Evolutionary conservation across 2,329 filamentous ascomycete genomes (phyloP), one percentile per base, ranked within the genome.

Genomic region (Alternaria ethzedia): DNA sequence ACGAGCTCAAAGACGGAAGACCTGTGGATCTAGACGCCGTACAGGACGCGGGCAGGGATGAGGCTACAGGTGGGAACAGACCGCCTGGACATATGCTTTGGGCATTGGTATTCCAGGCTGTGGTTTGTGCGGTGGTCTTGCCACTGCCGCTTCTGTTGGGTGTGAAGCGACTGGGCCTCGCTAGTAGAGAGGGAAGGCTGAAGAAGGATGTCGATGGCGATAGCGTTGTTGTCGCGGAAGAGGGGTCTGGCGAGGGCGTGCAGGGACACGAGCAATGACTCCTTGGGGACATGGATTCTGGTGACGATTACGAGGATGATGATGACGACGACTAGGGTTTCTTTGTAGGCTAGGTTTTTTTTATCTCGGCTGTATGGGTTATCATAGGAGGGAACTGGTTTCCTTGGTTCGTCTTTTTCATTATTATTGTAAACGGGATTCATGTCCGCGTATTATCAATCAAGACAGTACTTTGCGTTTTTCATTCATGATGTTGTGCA

Each of bases 81-180:
- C 92, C 91, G 13, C 90, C 90, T 0, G 79, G 81, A 17, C 91
- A 94, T 74, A 94, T 97, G 91, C 87, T 86, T 70, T 84, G 86
- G 21, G 88, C 91, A 1, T 82, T 97, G 64, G 85, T 97, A 21
- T 96, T 97, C 75, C 87, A 94, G 70, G 92, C 92, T 2, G 89
- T 93, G 3, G 62, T 97, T 10, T 88, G 89, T 0, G 77, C 90
- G 57, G 86, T 84, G 8, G 86, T 87, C 10, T 84, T 91, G 46
- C 91, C 92, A 9, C 78, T 91, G 51, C 90, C 92, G 1, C 70
- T 96, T 63, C 85, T 84, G 13, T 76, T 97, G 30, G 93, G 93
- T 0, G 71, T 90, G 46, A 75, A 78, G 70, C 73, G 65, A 47
- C 91, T 94, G 77, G 92, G 93, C 1, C 70, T 85, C 51, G 70